Evolutionary conservation across 1,284 basidiomycete species (phyloP), one percentile per base, ranked within the genome.

Genomic region (Ustilago loliicola): DNA sequence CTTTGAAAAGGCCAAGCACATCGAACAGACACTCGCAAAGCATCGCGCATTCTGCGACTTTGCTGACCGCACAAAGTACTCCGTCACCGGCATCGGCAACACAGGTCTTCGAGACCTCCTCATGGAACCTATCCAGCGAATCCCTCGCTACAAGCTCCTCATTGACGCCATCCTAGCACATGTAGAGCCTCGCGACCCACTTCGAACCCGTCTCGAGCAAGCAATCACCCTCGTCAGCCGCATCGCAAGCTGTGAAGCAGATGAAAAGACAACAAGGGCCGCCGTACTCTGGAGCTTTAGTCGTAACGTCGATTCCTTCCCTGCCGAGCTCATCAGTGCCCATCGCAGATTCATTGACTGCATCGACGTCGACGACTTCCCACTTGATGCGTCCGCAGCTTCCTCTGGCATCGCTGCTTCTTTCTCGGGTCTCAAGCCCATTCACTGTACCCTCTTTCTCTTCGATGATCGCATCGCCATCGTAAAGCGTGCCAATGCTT

Each of bases 81-180:
- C 93, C 72, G 91, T 91, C 3, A 90, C 92, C 15, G 95, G 95
- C 66, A 88, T 91, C 40, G 91, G 90, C 76, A 96, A 95, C 67
- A 74, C 80, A 0, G 84, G 96, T 15, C 89, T 99, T 47, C 91
- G 94, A 23, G 96, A 99, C 87, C 90, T 99, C 48, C 89, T 99
- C 48, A 98, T 98, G 91, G 97, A 99, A 84, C 97, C 97, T n/a
- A 94, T 98, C n/a, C 97, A 99, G 86, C 92, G 97, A 30, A 94
- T 99, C 76, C 96, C 97, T 1, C 90, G 96, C 65, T 99, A 99
- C 87, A 97, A 94, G 2, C 89, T 99, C 27, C 89, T 99, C 74
- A 94, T 98, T 87, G 92, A 94, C 77, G 81, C 79, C n/a, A 68
- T 86, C 17, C 42, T 85, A 27, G 70, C 74, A 50, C 70, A 80